Evolutionary conservation across 208 protist species (phyloP), one percentile per base, ranked within the genome.

Genomic region (Tritrichomonas foetus): DNA sequence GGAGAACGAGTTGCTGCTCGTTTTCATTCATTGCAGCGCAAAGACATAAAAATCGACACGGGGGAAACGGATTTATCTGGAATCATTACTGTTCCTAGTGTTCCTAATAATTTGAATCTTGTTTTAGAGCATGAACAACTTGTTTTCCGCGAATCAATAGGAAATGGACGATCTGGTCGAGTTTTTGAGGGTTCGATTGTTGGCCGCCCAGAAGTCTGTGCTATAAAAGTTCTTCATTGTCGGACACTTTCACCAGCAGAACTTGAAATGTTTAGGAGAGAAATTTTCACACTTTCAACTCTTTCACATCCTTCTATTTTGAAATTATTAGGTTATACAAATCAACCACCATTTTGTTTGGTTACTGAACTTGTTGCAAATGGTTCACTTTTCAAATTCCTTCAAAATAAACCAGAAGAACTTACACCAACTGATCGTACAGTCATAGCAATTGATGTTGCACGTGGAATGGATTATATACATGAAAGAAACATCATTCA

Each of bases 391-490:
- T 44, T 27, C 41, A 20, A 57, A 41, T 89, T 89, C 47, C 47
- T 89, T 39, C 53, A 89, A 57, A 41, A 0, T 16, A 27, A 49
- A 39, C 78, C 78, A 36, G 47, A 53, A 8, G 78, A 89, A 61
- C 30, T 89, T 11, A 89, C 78, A 57, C 78, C 78, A 14, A 89
- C 78, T 39, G 78, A 89, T 16, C 53, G 47, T 39, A 89, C 78
- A 30, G 41, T 57, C 66, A 94, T 96, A 27, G 95, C 95, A 0
- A 74, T 94, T 49, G 95, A 95, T 50, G 78, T 96, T 44, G 93
- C 95, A 20, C n/a, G 94, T 25, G 95, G 93, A 1, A 96, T 96
- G 96, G 75, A 92, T 25, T 96, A 96, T 84, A 75, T 96, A 14
- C 95, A 96, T 36, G 93, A 93, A 22, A 78, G 93, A 53, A 93